Base-by-base conservation (phyloP, 441 rosid genomes). In the Gossypium davidsonii region DNA sequence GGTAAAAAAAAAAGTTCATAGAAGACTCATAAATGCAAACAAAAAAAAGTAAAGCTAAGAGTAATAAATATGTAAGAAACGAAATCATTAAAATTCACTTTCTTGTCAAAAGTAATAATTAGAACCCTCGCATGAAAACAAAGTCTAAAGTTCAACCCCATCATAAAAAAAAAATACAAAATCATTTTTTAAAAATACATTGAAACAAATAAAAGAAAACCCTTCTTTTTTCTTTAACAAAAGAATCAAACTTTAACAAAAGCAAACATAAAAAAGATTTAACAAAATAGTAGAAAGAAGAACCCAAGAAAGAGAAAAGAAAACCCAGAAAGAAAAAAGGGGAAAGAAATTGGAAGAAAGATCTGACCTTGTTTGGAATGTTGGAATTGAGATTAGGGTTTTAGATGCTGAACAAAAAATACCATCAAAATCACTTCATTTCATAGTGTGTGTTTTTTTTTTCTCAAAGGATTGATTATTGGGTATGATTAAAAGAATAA, bases 61-160 rank as follows among this genome's bases (percentile, higher is more conserved):
- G 64, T 53, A 74, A 73, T 64, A 77, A 78, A 70, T 70, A 75
- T 63, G 79, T 77, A 74, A 42, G 70, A 74, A 76, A 76, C 84
- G 73, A 61, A 81, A 82, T 84, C 70, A 84, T 78, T 59, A 64
- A 74, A 59, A 28, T 70, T 79, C 1, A 39, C 20, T 39, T 46
- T n/a, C 20, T 69, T 74, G 70, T 74, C 39, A 62, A 68, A 72
- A 52, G 76, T 79, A 78, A 78, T 73, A 11, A 70, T 71, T 52
- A 78, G 56, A 79, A 72, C 74, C 11, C 17, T n/a, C 31, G 10
- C 48, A 51, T 28, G 72, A 28, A 46, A 48, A 48, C 58, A 67
- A 48, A 67, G 71, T 49, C 3, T 48, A 49, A 48, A 48, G 57
- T 14, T 15, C n/a, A 65, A 65, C 2, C 55, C 51, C 53, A 65